Percentiles rank a stretch among this genome's conserved stretches.
phyloP scores from a whole-genome alignment of 495 filamentous ascomycete genomes.

The Daldinia bambusicola region DNA sequence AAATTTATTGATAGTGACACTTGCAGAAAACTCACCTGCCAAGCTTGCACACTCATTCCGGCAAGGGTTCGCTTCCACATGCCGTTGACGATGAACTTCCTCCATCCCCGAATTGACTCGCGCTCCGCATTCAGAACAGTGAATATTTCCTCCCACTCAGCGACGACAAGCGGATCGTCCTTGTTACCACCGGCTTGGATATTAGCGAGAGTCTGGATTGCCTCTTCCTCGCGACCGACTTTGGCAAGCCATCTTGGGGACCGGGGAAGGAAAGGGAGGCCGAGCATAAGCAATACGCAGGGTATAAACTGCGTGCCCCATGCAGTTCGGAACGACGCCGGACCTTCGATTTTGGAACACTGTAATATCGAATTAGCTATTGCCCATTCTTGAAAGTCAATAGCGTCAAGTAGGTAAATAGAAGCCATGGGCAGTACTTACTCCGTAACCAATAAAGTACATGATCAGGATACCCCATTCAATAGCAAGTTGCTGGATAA shows the following conservation, averaged over 20 bases:
- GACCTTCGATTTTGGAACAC: constrained; percentile 69
- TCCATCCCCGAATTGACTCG: constrained; percentile 64
- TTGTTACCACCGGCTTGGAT: constrained; percentile 73
- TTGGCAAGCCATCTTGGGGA: constrained; percentile 80
- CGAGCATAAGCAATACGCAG: constrained; percentile 68
- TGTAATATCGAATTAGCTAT: constrained; percentile 49
- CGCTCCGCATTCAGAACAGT: constrained; percentile 68
- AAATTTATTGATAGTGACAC: too few relatives aligned
- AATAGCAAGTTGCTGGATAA: constrained; percentile 81
- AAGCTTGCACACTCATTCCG: constrained; percentile 71
- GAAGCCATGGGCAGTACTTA: constrained; percentile 18
- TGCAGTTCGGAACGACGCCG: constrained; percentile 74
- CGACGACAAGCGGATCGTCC: constrained; percentile 73
- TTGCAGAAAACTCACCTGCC: too few relatives aligned
- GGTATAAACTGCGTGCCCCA: constrained; percentile 81
- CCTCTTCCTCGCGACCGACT: constrained; percentile 73
- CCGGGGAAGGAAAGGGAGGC: constrained; percentile 75
- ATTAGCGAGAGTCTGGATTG: constrained; percentile 71
- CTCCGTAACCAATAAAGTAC: constrained; percentile 57
- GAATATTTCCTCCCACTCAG: constrained; percentile 77
- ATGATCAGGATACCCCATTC: constrained; percentile 71
- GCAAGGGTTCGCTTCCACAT: constrained; percentile 80
- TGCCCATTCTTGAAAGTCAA: constrained; percentile 45
- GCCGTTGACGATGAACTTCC: constrained; percentile 67
- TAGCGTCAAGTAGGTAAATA: not conserved